phyloP scores from a whole-genome alignment of 176 grass and related monocot species.

The Carex parvula region DNA sequence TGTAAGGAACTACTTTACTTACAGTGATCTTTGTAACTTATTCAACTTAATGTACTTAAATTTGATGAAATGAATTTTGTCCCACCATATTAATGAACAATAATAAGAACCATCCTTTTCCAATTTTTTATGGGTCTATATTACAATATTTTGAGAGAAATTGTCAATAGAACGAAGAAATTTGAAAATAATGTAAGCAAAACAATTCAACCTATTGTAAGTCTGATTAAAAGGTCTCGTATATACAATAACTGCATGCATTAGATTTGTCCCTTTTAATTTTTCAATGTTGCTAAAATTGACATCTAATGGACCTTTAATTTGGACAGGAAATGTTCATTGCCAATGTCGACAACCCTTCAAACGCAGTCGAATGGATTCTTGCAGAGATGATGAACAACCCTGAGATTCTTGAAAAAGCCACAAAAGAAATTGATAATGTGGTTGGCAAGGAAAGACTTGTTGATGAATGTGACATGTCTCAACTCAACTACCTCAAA shows the following conservation, averaged over 20 bases:
- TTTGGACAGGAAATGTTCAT: conserved; percentile 8
- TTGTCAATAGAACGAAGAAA: too few relatives aligned
- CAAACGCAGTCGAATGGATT: conserved; percentile 32
- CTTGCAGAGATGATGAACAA: conserved; percentile 32
- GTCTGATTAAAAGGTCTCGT: too few relatives aligned
- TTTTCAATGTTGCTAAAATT: neutral
- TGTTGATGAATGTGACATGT: conserved; percentile 23
- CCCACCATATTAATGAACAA: too few relatives aligned
- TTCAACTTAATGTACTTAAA: neutral
- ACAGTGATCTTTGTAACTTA: neutral
- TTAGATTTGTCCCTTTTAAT: neutral
- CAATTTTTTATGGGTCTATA: too few relatives aligned
- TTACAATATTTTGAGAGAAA: too few relatives aligned
- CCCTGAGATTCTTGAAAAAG: conserved; percentile 16
- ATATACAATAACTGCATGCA: conserved; percentile 6
- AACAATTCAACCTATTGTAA: neutral
- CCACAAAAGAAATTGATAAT: conserved; percentile 26
- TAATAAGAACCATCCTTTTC: too few relatives aligned
- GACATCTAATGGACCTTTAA: neutral
- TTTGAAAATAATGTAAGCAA: neutral
- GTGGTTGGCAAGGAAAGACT: conserved; percentile 27
- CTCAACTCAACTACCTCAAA: conserved; percentile 28
- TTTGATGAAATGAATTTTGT: neutral
- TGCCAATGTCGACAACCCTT: conserved; percentile 30
- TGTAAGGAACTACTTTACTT: conserved; percentile 9